Evolutionary conservation across 73 alveolate genomes (phyloP).

Genomic region (Diophrys appendiculata): DNA sequence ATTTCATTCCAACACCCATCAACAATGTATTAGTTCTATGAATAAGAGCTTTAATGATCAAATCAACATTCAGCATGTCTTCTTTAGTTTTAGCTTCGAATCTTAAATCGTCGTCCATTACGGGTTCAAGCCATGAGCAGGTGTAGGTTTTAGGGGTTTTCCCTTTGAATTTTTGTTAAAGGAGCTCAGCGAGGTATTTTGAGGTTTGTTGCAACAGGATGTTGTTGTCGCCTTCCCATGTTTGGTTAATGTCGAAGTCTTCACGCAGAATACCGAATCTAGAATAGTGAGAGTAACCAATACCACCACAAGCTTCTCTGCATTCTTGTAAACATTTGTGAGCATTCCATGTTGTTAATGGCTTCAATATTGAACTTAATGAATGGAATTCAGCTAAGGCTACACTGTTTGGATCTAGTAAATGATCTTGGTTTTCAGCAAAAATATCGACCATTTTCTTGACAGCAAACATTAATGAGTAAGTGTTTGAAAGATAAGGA

Average conservation of each 20-base stretch:
- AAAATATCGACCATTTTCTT: background rate
- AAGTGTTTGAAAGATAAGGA: constrained; percentile 63
- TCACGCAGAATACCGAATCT: constrained; percentile 34
- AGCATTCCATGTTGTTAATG: background rate
- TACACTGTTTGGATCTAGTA: background rate
- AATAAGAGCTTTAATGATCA: background rate
- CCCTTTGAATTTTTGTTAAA: background rate
- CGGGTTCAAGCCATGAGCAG: background rate
- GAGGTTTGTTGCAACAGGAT: constrained; percentile 49
- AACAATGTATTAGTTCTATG: background rate
- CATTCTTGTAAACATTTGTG: constrained; percentile 33
- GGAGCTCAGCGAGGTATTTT: constrained; percentile 34
- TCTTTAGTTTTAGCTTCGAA: background rate
- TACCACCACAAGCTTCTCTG: constrained; percentile 66
- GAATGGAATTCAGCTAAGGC: background rate
- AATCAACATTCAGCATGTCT: constrained; percentile 6
- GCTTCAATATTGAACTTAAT: constrained; percentile 7
- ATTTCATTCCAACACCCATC: background rate
- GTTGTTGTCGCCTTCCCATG: constrained; percentile 71
- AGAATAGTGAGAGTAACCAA: constrained; percentile 59
- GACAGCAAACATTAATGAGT: background rate
- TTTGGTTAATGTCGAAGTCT: constrained; percentile 39
- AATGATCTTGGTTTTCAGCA: background rate
- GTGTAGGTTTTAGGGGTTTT: background rate
- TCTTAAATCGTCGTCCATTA: background rate